Base-by-base conservation (phyloP, 192 early-diverging fungal genomes). In the Thoreauomyces humboldtii region DNA sequence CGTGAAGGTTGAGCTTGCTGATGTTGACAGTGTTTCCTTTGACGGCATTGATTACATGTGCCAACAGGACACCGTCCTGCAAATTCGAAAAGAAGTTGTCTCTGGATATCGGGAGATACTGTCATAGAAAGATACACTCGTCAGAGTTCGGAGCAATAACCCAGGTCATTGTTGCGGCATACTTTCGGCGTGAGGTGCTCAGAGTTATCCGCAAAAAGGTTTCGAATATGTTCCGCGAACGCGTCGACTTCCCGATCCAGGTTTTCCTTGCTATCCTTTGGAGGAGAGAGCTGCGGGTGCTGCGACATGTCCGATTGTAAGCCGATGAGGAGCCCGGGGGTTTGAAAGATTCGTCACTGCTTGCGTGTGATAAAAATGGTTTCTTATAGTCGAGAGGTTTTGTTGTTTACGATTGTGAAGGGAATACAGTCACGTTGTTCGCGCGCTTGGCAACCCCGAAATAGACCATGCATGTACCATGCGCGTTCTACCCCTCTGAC, bases 1-100 rank as follows among this genome's bases (percentile, higher is more conserved):
- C 45, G 31, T 11, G 14, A 0, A 21, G 25, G 58, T 60, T 65
- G 3, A 72, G 57, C 32, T 65, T 67, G 7, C 32, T n/a, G 14
- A 59, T 35, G 25, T 54, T 63, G 25, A 63, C 45, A 12, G 25
- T 52, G 34, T 70, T 70, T 11, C 51, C 29, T 27, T 63, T 61
- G 37, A 70, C 54, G 7, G 59, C 17, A 46, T 70, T 70, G 60
- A 70, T 63, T 0, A 70, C 54, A 29, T 64, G 45, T 3, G 43
- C 65, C 2, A 68, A 58, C 11, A 68, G 44, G 12, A 60, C 48
- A 3, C 65, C 65, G 41, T 68, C 65, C 28, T 68, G 65, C 5
- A 68, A 37, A 1, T 19, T 21, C 17, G 7, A 31, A 22, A 68
- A 68, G 41, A 68, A 48, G 32, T 45, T 68, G 7, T 59, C 58